Percentiles rank a stretch among this genome's conserved stretches.
phyloP scores from a whole-genome alignment of 1,284 basidiomycete genomes.

The Trichosporon sp. region DNA sequence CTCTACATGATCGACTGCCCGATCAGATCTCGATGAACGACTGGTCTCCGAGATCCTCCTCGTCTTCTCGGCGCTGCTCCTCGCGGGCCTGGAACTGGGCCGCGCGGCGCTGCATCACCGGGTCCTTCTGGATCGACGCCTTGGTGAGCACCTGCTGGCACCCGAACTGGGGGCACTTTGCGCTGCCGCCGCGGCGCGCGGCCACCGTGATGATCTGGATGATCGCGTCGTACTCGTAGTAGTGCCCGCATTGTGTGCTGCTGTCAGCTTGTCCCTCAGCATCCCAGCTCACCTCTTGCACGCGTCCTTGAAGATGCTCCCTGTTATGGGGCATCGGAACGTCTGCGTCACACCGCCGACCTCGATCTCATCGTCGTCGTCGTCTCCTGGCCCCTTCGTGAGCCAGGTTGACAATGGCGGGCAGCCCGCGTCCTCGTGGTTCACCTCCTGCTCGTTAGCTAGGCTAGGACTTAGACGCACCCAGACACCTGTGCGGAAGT shows the following conservation, averaged over 20 bases:
- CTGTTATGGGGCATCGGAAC: constrained; percentile 72
- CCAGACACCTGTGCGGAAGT: constrained; percentile 65
- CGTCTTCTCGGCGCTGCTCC: not conserved
- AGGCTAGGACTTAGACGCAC: too few relatives aligned
- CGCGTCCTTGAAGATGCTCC: constrained; percentile 62
- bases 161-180: constrained; percentile 2
- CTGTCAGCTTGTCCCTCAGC: constrained; percentile 50
- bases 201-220: constrained; percentile 17
- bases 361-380: constrained; percentile 73
- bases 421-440: constrained; percentile 60
- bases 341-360: constrained; percentile 74
- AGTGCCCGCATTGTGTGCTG: constrained; percentile 28
- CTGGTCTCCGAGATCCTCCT: constrained; percentile 5
- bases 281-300: constrained; percentile 52
- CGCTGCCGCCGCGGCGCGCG: not conserved
- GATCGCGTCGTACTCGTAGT: constrained; percentile 26
- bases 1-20: not conserved
- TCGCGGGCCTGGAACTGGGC: constrained; percentile 7
- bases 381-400: constrained; percentile 63
- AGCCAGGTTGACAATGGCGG: constrained; percentile 72
- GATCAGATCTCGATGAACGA: constrained; percentile 1
- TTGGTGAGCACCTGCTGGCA: not conserved
- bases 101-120: constrained; percentile 7
- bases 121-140: constrained; percentile 3
- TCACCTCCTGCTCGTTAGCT: constrained; percentile 61